Evolutionary conservation across 768 basidiomycete species (phyloP).

Genomic region (Podaxis pistillaris): DNA sequence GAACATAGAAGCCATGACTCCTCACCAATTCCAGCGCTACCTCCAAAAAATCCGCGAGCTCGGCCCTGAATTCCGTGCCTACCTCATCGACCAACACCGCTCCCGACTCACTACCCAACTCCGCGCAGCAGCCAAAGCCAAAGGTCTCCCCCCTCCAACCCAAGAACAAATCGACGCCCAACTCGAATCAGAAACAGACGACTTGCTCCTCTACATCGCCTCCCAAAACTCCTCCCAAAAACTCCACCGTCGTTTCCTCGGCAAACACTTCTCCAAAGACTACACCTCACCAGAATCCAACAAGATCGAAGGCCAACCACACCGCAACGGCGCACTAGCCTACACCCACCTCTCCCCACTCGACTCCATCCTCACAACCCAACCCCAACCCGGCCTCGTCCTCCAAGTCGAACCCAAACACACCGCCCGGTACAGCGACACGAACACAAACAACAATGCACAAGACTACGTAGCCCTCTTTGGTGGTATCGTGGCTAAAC

Average conservation of each 20-base stretch:
- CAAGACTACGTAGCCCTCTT: slow-evolving; percentile 3
- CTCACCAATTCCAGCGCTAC: slow-evolving; percentile 55
- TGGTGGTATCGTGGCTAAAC: slow-evolving; percentile 10
- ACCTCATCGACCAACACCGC: slow-evolving; percentile 22
- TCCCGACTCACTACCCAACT: slow-evolving; percentile 4
- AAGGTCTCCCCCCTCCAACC: not conserved
- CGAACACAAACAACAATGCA: not conserved
- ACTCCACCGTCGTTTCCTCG: slow-evolving; percentile 40
- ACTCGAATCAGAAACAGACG: slow-evolving; percentile 13
- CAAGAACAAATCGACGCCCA: not conserved
- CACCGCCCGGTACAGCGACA: not conserved
- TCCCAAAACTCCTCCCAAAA: slow-evolving; percentile 21
- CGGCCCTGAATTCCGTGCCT: slow-evolving; percentile 50
- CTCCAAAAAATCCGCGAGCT: slow-evolving; percentile 54
- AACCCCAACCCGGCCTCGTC: slow-evolving; percentile 58
- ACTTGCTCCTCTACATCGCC: slow-evolving; percentile 21
- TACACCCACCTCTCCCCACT: slow-evolving; percentile 56
- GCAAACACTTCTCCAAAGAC: slow-evolving; percentile 23
- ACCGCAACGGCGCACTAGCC: slow-evolving; percentile 57
- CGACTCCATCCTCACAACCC: slow-evolving; percentile 50
- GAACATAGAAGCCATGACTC: slow-evolving; percentile 63
- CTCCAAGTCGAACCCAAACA: slow-evolving; percentile 30
- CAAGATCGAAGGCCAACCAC: slow-evolving; percentile 63
- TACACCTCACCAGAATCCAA: slow-evolving; percentile 12
- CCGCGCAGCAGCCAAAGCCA: not conserved